Conservation (phyloP, 2,329 filamentous ascomycete genomes). For the Alternaria incomplexa region DNA sequence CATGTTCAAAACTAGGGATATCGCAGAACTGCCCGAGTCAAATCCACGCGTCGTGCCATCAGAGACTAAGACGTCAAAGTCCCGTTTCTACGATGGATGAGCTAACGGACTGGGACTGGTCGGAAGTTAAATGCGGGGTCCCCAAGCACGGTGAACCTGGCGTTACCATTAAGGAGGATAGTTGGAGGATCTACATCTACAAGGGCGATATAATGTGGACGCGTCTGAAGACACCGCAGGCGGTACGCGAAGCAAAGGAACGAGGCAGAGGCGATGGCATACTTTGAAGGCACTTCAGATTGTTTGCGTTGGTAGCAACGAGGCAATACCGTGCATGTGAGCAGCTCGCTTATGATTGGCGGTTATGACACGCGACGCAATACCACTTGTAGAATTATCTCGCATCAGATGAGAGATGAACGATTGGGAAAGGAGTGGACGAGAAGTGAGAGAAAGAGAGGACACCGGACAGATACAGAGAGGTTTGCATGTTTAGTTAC, state of each 20-base stretch:
- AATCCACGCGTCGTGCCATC: background rate
- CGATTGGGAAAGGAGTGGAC: background rate
- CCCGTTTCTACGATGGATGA: background rate
- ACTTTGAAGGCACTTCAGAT: background rate
- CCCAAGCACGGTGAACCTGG: background rate
- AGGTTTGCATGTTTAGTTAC: background rate
- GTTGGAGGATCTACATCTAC: background rate
- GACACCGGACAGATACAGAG: background rate
- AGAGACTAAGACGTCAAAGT: background rate
- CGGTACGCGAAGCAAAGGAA: background rate
- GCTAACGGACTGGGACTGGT: conserved; percentile 1
- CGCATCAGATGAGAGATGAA: background rate
- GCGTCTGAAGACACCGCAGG: conserved; percentile 9
- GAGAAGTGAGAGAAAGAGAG: background rate
- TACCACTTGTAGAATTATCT: background rate
- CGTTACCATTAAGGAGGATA: conserved; percentile 1
- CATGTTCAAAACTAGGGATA: background rate
- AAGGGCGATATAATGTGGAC: background rate
- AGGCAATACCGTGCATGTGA: background rate
- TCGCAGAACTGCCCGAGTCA: background rate
- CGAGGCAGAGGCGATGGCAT: background rate
- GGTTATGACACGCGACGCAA: background rate
- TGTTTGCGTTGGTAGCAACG: background rate
- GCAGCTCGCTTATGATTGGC: background rate
- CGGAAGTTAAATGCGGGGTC: background rate